A percentile compares a stretch with the other conserved stretches of the same genome.
phyloP scores from a whole-genome alignment of 768 basidiomycete species.

The Glaciozyma antarctica region DNA sequence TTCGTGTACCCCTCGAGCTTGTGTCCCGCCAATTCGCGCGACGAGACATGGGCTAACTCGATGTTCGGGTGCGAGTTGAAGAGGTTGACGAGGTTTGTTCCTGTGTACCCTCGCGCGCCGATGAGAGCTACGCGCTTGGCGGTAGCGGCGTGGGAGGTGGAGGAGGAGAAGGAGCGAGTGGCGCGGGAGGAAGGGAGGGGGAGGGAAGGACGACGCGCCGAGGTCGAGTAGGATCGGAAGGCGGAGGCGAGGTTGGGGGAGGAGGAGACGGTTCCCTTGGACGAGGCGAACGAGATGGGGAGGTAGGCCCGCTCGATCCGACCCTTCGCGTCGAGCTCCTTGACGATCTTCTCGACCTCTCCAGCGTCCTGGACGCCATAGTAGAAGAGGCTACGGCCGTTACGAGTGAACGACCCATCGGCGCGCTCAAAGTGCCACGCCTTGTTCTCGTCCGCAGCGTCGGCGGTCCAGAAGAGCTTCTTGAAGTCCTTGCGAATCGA shows the following conservation, averaged over 20 bases:
- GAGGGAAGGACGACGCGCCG: conserved; percentile 39
- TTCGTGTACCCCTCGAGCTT: conserved; percentile 75
- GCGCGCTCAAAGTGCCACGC: conserved; percentile 98
- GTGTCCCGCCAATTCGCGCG: conserved; percentile 79
- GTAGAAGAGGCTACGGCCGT: conserved; percentile 92
- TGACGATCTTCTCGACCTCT: conserved; percentile 81
- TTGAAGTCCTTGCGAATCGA: conserved; percentile 92
- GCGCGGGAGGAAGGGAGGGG: conserved; percentile 34
- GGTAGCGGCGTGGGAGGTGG: conserved; percentile 41
- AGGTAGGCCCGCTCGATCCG: conserved; percentile 82
- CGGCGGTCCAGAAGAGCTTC: conserved; percentile 94
- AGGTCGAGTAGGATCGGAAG: conserved; percentile 53
- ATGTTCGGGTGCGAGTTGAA: conserved; percentile 80
- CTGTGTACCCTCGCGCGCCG: conserved; percentile 92
- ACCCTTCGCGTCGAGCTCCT: conserved; percentile 52
- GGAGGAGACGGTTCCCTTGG: conserved; percentile 25
- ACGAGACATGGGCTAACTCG: conserved; percentile 87
- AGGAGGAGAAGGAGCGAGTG: conserved; percentile 40
- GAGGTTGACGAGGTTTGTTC: conserved; percentile 79
- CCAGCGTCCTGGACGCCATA: conserved; percentile 84
- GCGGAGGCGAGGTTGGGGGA: conserved; percentile 34
- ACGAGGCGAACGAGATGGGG: conserved; percentile 50
- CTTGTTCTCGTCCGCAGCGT: conserved; percentile 89
- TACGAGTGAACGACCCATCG: conserved; percentile 91
- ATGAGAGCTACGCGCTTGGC: conserved; percentile 88